Evolutionary conservation across 805 yeast genomes (phyloP).

Genomic region (Candida maltosa): DNA sequence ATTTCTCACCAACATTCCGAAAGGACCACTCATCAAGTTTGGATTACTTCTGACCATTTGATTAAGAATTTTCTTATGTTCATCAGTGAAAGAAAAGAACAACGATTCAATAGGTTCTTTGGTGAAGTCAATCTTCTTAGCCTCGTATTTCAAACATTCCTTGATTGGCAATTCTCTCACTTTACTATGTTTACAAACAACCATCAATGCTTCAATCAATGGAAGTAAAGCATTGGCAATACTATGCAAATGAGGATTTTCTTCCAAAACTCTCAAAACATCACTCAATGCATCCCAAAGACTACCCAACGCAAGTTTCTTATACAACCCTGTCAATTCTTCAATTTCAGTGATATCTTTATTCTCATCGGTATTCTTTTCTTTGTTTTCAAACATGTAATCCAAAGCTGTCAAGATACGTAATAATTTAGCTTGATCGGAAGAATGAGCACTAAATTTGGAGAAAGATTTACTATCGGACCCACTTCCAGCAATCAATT

Average conservation of each 20-base stretch:
- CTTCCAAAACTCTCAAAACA: slow-evolving; percentile 62
- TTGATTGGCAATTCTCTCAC: slow-evolving; percentile 50
- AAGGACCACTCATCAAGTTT: slow-evolving; percentile 92
- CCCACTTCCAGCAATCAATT: slow-evolving; percentile 35
- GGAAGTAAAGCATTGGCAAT: slow-evolving; percentile 83
- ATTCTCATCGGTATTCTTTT: slow-evolving; percentile 15
- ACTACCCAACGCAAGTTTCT: slow-evolving; percentile 65
- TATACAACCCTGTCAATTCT: slow-evolving; percentile 59
- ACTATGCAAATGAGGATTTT: slow-evolving; percentile 41
- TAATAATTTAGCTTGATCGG: slow-evolving; percentile 86
- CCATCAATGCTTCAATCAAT: slow-evolving; percentile 88
- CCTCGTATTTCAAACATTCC: slow-evolving; percentile 60
- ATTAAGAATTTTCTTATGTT: slow-evolving; percentile 82
- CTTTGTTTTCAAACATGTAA: slow-evolving; percentile 59
- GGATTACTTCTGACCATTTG: slow-evolving; percentile 91
- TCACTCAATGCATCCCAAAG: slow-evolving; percentile 85
- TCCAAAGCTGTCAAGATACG: slow-evolving; percentile 86
- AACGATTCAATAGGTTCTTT: slow-evolving; percentile 73
- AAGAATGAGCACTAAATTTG: slow-evolving; percentile 72
- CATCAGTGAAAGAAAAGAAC: slow-evolving; percentile 84
- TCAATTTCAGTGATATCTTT: slow-evolving; percentile 34
- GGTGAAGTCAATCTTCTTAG: slow-evolving; percentile 60
- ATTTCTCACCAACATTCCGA: slow-evolving; percentile 81
- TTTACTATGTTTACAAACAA: slow-evolving; percentile 85
- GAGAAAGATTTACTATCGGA: slow-evolving; percentile 53